Evolutionary conservation across 1,284 basidiomycete genomes (phyloP).

Genomic region (Heterobasidion irregulare): DNA sequence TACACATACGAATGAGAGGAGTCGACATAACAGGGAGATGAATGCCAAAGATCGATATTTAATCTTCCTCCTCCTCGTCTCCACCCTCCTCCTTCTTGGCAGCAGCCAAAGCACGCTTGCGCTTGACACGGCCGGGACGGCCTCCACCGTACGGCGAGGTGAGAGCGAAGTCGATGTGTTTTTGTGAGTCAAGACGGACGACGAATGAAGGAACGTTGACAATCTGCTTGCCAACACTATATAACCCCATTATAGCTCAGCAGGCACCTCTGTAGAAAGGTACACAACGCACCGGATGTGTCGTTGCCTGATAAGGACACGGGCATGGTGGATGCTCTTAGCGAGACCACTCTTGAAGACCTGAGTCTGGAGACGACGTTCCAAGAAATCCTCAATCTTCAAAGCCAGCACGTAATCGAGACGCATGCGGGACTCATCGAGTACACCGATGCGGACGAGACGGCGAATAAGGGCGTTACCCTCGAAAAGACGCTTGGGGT

Average conservation of each 20-base stretch:
- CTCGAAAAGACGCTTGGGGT: constrained; percentile 99
- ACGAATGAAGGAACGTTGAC: constrained; percentile 99
- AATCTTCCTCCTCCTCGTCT: constrained; percentile 82
- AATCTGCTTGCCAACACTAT: constrained; percentile 96
- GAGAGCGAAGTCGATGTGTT: constrained; percentile 98
- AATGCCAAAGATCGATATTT: constrained; percentile 20
- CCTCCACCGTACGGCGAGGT: constrained; percentile 98
- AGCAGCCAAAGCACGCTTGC: constrained; percentile 93
- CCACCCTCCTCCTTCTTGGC: constrained; percentile 88
- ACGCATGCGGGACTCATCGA: constrained; percentile 98
- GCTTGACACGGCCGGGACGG: constrained; percentile 96
- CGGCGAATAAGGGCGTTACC: constrained; percentile 99
- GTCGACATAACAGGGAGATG: constrained; percentile 20
- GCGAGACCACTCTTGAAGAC: constrained; percentile 99
- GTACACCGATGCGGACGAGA: constrained; percentile 98
- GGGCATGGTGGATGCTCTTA: constrained; percentile 98
- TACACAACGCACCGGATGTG: constrained; percentile 76
- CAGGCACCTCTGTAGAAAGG: background rate
- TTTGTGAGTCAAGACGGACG: constrained; percentile 95
- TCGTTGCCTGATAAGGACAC: constrained; percentile 95
- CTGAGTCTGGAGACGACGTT: constrained; percentile 97
- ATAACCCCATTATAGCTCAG: constrained; percentile 1
- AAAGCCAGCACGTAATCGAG: constrained; percentile 99
- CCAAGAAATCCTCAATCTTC: constrained; percentile 99
- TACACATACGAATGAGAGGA: constrained; percentile 8